Evolutionary conservation across 2,329 filamentous ascomycete species (phyloP).

Genomic region (Leptographium wingfieldii): DNA sequence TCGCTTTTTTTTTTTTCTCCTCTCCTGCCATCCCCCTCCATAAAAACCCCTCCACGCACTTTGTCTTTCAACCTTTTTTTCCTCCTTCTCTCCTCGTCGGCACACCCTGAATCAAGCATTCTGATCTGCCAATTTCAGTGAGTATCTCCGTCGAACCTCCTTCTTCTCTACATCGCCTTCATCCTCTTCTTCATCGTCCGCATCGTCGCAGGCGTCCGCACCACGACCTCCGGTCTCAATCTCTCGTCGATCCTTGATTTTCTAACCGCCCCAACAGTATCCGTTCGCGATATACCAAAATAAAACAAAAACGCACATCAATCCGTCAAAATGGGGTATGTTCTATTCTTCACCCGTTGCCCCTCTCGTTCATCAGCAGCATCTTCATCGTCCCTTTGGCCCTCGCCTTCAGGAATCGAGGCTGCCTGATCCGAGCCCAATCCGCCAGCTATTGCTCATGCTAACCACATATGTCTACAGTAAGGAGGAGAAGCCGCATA

Average conservation of each 20-base stretch:
- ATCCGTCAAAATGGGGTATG: conserved; percentile 27
- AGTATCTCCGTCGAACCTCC: conserved; percentile 6
- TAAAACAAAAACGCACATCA: conserved; percentile 1
- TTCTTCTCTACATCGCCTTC: conserved; percentile 6
- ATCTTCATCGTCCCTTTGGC: not conserved
- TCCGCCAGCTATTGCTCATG: not conserved
- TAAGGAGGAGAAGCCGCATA: conserved; percentile 92
- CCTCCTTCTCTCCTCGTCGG: conserved; percentile 21
- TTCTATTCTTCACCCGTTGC: conserved; percentile 2
- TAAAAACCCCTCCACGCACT: conserved; percentile 13
- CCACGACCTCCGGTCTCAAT: too few species aligned
- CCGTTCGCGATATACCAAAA: conserved; percentile 1
- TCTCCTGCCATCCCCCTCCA: conserved; percentile 6
- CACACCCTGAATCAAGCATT: conserved; percentile 29
- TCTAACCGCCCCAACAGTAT: not conserved
- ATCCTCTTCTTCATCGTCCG: conserved; percentile 1
- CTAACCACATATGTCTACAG: conserved; percentile 32
- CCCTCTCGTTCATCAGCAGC: not conserved
- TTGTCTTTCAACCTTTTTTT: conserved; percentile 8
- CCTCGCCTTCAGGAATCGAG: not conserved
- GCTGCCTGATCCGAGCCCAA: not conserved
- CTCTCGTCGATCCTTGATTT: not conserved
- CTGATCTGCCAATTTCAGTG: conserved; percentile 18
- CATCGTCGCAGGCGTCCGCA: not conserved
- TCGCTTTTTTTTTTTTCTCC: conserved; percentile 3